Conservation (phyloP, 441 rosid species). For the Theobroma grandiflorum region DNA sequence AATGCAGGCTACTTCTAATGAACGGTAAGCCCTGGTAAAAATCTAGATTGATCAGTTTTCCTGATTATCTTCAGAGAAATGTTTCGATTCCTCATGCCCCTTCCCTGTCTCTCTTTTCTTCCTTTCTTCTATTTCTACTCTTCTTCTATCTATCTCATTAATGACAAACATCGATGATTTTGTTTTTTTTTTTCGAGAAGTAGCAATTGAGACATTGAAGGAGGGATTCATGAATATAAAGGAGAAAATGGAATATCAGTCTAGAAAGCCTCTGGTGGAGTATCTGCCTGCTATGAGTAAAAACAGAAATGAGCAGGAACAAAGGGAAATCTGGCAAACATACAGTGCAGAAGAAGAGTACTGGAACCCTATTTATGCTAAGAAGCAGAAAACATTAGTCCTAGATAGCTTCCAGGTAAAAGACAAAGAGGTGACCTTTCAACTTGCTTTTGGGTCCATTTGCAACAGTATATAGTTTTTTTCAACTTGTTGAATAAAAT, state of each 20-base stretch:
- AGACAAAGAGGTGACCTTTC: neutral
- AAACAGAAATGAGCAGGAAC: neutral
- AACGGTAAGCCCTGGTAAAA: constrained; percentile 23
- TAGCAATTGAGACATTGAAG: constrained; percentile 34
- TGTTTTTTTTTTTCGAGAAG: neutral
- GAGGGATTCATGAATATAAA: constrained; percentile 26
- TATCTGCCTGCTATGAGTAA: constrained; percentile 2
- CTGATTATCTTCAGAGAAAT: neutral
- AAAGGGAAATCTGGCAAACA: constrained; percentile 11
- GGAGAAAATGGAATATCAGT: neutral
- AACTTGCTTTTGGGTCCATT: neutral
- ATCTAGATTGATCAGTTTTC: neutral
- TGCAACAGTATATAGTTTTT: neutral
- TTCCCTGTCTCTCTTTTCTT: neutral
- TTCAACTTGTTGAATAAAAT: neutral
- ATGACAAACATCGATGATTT: neutral
- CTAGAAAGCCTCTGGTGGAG: neutral
- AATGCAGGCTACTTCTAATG: constrained; percentile 25
- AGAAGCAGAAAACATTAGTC: neutral
- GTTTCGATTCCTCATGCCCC: neutral
- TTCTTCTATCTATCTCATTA: neutral
- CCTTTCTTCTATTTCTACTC: neutral
- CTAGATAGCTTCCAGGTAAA: neutral
- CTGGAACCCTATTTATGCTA: neutral
- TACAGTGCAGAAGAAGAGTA: neutral